phyloP scores from a whole-genome alignment of 352 stramenopile species.

The Thalassiosira exigua region DNA sequence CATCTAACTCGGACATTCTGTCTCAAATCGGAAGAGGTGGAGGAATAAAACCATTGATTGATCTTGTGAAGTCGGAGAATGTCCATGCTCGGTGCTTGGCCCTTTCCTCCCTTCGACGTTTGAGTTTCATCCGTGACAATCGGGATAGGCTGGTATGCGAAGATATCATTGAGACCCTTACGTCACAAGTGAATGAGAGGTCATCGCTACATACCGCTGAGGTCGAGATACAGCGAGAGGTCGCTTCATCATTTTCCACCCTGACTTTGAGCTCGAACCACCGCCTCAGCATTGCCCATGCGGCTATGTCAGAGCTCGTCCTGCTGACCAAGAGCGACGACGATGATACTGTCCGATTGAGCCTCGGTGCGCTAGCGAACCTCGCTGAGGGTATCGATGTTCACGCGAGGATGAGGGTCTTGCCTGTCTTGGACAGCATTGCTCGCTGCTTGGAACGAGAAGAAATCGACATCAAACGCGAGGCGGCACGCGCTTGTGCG shows the following conservation, averaged over 20 bases:
- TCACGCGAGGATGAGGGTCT: constrained; percentile 88
- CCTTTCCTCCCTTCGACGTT: constrained; percentile 90
- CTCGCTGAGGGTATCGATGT: constrained; percentile 93
- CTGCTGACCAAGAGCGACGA: constrained; percentile 90
- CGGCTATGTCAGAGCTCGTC: constrained; percentile 87
- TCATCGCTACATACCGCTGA: constrained; percentile 78
- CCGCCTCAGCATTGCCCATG: constrained; percentile 89
- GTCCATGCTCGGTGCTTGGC: constrained; percentile 91
- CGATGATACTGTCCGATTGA: constrained; percentile 90
- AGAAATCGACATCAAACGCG: constrained; percentile 92
- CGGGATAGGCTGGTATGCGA: constrained; percentile 88
- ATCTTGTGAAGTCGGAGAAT: constrained; percentile 89
- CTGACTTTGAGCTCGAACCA: constrained; percentile 92
- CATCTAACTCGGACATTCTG: constrained; percentile 50
- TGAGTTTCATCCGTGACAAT: constrained; percentile 88
- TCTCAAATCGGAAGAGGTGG: constrained; percentile 89
- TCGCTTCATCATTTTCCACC: constrained; percentile 93
- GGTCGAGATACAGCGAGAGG: constrained; percentile 94
- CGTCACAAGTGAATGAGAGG: constrained; percentile 82
- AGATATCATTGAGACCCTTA: constrained; percentile 88
- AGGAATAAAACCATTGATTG: constrained; percentile 90
- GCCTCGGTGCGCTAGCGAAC: constrained; percentile 92
- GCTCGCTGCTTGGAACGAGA: constrained; percentile 87
- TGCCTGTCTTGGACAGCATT: constrained; percentile 39
- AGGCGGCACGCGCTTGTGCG: constrained; percentile 90